Conservation (phyloP, 2,329 filamentous ascomycete species). For the Sporothrix euskadiensis region DNA sequence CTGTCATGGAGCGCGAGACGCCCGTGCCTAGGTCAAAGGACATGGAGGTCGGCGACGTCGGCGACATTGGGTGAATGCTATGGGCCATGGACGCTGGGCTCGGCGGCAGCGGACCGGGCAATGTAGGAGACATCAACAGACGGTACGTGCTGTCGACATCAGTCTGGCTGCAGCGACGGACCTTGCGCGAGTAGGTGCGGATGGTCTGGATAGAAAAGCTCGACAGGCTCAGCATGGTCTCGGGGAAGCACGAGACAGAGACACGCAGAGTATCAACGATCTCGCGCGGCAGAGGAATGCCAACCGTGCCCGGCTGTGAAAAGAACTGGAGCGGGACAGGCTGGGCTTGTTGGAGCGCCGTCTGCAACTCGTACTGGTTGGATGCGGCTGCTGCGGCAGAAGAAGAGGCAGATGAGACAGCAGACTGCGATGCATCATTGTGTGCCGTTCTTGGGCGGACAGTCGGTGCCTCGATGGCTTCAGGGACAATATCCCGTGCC, state of each 20-base stretch:
- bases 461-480: neutral
- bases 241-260: constrained; percentile 58
- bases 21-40: constrained; percentile 12
- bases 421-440: neutral
- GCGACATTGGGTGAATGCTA: constrained; percentile 40
- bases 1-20: neutral
- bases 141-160: constrained; percentile 33
- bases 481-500: neutral
- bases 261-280: constrained; percentile 56
- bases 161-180: constrained; percentile 44
- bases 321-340: constrained; percentile 12
- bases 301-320: constrained; percentile 22
- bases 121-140: constrained; percentile 23
- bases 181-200: constrained; percentile 55
- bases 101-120: neutral
- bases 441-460: neutral
- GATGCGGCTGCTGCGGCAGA: neutral
- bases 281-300: constrained; percentile 53
- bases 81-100: neutral
- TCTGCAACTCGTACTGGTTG: neutral
- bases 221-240: constrained; percentile 58
- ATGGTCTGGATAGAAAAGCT: constrained; percentile 60
- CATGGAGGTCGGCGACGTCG: constrained; percentile 21
- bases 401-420: neutral
- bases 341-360: neutral